A percentile compares a stretch with the other conserved stretches of the same genome.
Evolutionary conservation across 208 protist genomes (phyloP).

Genomic region (Leishmania gerbilli): DNA sequence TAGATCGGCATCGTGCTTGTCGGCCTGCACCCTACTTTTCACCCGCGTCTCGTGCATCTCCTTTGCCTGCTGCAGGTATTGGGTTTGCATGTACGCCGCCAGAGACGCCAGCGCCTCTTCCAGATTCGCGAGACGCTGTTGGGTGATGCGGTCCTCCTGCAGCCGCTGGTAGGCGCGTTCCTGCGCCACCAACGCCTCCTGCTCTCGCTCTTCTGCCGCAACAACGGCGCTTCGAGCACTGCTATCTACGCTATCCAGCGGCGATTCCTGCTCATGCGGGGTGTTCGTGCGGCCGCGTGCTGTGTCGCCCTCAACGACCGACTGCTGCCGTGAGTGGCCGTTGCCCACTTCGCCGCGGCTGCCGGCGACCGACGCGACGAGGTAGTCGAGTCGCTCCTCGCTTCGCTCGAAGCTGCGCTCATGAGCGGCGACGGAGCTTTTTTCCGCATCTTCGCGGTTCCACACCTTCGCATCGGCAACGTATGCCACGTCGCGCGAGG

Average conservation of each 20-base stretch:
- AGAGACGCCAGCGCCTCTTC: slow-evolving; percentile 60
- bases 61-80: slow-evolving; percentile 29
- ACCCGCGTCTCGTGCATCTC: slow-evolving; percentile 33
- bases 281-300: not conserved
- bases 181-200: slow-evolving; percentile 16
- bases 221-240: not conserved
- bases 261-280: not conserved
- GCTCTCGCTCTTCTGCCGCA: slow-evolving; percentile 22
- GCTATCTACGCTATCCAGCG: not conserved
- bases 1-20: slow-evolving; percentile 39
- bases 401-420: slow-evolving; percentile 45
- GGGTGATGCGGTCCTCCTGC: slow-evolving; percentile 21
- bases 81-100: slow-evolving; percentile 38
- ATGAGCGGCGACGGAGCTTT: not conserved
- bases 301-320: not conserved
- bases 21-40: slow-evolving; percentile 31
- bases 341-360: not conserved
- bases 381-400: slow-evolving; percentile 38
- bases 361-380: slow-evolving; percentile 3
- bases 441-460: not conserved
- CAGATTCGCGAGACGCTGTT: slow-evolving; percentile 54
- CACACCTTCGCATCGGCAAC: not conserved
- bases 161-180: slow-evolving; percentile 25
- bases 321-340: not conserved
- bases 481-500: not conserved